Base-by-base conservation (phyloP, 2,329 filamentous ascomycete species). In the Talaromyces sp. region DNA sequence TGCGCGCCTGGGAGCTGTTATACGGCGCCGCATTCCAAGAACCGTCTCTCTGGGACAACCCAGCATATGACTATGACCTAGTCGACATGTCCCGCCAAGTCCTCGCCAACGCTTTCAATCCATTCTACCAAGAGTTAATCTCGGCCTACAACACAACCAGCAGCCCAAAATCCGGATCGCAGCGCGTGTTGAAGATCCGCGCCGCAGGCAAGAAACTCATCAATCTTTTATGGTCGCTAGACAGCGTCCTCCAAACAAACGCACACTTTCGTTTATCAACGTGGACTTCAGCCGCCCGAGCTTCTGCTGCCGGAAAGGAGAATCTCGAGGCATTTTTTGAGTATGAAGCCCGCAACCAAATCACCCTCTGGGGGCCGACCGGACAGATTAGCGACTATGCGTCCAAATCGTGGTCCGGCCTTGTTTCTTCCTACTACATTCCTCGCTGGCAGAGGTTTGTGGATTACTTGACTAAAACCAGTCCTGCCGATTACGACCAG, bases 341-440 rank as follows among this genome's bases (percentile, higher is more conserved):
- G 58, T 80, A 78, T 66, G 74, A 81, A 52, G 80, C 80, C 7
- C 71, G 77, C 12, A 82, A 82, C 54, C 80, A 82, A 61, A 70
- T 83, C 60, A 82, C 81, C 6, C 71, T 80, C 11, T 83, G 80
- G 80, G 80, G 79, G 0, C 79, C 79, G 0, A 66, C 65, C 0
- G 79, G 78, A 14, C 69, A 82, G 65, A 79, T 83, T 46, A 74
- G 67, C 38, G 81, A 83, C 66, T 83, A 83, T 61, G 79, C 80
- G 3, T 77, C 74, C 4, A 81, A 81, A 68, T 69, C 70, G 24
- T 83, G 80, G 80, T 73, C 70, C 9, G 80, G 80, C 1, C 68
- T 83, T 0, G 74, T 82, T 3, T 69, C 68, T 1, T 68, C 68
- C 0, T 83, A 82, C 66, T 82, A 83, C 65, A 54, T 74, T 10